A percentile compares a stretch with the other conserved stretches of the same genome.
These are phyloP conservation scores for Poa pratensis DNA, from an alignment of 176 grass and related monocot genomes.

Conservation along the genomic window DNA sequence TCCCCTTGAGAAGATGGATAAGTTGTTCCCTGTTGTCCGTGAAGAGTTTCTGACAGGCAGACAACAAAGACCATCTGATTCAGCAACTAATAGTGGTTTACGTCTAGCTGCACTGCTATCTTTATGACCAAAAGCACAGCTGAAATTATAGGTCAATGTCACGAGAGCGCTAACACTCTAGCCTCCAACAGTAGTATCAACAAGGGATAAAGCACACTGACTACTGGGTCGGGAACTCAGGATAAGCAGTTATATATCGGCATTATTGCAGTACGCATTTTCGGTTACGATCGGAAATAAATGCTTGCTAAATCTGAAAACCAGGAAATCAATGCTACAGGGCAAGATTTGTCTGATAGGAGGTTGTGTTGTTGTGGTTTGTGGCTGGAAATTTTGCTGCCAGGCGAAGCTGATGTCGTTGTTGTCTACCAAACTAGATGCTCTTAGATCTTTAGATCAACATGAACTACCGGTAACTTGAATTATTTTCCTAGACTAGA, in stretches of 20 bases:
- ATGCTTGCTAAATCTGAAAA: not conserved
- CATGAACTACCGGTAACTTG: not conserved
- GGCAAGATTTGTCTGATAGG: not conserved
- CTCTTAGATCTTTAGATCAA: not conserved
- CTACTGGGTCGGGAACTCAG: not conserved
- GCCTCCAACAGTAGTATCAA: not conserved
- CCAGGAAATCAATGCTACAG: not conserved
- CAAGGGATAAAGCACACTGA: not conserved
- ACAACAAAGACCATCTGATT: not conserved
- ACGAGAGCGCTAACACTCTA: not conserved
- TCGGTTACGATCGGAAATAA: not conserved
- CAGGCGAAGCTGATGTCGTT: not conserved
- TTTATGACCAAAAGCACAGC: not conserved
- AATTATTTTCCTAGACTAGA: not conserved
- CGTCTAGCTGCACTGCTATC: not conserved
- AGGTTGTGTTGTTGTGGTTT: not conserved
- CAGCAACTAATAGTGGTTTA: too few relatives aligned
- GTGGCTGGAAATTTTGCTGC: not conserved
- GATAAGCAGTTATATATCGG: not conserved
- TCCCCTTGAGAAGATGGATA: slow-evolving; percentile 66
- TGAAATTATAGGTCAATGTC: not conserved
- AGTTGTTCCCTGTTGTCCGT: slow-evolving; percentile 67
- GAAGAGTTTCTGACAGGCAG: slow-evolving; percentile 68
- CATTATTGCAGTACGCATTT: not conserved
- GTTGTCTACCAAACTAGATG: not conserved